Base-by-base conservation (phyloP, 179 eudicot genomes). In the Actinidia polygama region DNA sequence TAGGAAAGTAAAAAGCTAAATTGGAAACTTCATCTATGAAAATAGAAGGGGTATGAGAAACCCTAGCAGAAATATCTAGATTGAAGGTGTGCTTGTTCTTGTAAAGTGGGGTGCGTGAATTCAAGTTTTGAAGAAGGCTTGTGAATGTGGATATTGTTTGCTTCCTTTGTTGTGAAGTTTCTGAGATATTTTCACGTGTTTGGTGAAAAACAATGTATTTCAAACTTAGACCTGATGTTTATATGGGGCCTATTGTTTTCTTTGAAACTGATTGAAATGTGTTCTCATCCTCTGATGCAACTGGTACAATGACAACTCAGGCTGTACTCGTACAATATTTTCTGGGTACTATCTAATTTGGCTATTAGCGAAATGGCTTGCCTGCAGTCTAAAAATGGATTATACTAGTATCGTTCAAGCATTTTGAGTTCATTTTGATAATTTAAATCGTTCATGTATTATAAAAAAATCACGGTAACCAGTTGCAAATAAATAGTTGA, bases 131-230 rank as follows among this genome's bases (percentile, higher is more conserved):
- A 54, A 79, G 46, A 44, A 54, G 24, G 24, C 15, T 63, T 49
- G 21, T 36, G 26, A 11, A 10, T 49, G 75, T 30, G 30, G 16
- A 18, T 36, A 36, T 15, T 53, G 14, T 66, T 61, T 7, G 59
- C 1, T 46, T 73, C 15, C 69, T 81, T 81, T 49, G 83, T 53
- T 50, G 19, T 63, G 64, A 23, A 61, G 84, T 26, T 62, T 63
- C 47, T 59, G 8, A 16, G 36, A 64, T 64, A 53, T 63, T 49
- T 62, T 6, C 16, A 4, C 7, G 50, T 23, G 66, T 21, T 21
- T 21, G n/a, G 69, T 36, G 21, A 24, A n/a, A 54, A 53, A 51
- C 62, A 5, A 49, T 72, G 10, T 72, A 10, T 5, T 10, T 4
- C 30, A 73, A 23, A 50, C 36, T 21, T 73, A 19, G 57, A 30